Evolutionary conservation across 768 basidiomycete species (phyloP).

Genomic region (Mycena pura): DNA sequence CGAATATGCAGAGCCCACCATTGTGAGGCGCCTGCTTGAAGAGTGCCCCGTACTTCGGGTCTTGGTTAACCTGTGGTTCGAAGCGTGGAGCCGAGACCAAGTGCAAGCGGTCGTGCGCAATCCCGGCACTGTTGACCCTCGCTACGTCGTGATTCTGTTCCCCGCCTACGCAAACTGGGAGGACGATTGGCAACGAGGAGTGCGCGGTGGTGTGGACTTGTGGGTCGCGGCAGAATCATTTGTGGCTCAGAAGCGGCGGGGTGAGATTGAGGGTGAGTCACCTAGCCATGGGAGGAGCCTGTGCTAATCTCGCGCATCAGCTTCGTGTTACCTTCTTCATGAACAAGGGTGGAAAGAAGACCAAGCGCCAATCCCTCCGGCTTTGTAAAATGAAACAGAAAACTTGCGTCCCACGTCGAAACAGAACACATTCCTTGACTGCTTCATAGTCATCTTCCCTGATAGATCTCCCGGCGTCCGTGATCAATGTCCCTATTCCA

Average conservation of each 20-base stretch:
- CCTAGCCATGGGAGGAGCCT: too few relatives aligned
- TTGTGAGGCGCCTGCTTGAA: background rate
- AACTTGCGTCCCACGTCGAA: too few relatives aligned
- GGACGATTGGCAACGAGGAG: slow-evolving; percentile 4
- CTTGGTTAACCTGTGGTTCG: background rate
- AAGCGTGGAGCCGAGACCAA: background rate
- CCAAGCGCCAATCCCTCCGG: too few relatives aligned
- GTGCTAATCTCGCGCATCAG: too few relatives aligned
- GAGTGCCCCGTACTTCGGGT: background rate
- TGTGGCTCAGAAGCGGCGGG: background rate
- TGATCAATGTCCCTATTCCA: too few relatives aligned
- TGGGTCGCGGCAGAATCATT: slow-evolving; percentile 11
- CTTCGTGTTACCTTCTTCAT: too few relatives aligned
- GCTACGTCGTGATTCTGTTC: background rate
- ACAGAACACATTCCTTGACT: too few relatives aligned
- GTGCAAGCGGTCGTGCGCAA: background rate
- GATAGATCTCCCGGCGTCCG: too few relatives aligned
- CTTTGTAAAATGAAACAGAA: too few relatives aligned
- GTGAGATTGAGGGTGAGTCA: background rate
- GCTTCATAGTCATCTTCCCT: too few relatives aligned
- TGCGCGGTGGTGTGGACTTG: background rate
- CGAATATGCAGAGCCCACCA: background rate
- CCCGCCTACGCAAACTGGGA: background rate
- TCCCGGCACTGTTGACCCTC: background rate
- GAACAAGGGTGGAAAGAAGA: too few relatives aligned